phyloP scores from a whole-genome alignment of 164 flowering plant genomes.

The Liriodendron chinense region DNA sequence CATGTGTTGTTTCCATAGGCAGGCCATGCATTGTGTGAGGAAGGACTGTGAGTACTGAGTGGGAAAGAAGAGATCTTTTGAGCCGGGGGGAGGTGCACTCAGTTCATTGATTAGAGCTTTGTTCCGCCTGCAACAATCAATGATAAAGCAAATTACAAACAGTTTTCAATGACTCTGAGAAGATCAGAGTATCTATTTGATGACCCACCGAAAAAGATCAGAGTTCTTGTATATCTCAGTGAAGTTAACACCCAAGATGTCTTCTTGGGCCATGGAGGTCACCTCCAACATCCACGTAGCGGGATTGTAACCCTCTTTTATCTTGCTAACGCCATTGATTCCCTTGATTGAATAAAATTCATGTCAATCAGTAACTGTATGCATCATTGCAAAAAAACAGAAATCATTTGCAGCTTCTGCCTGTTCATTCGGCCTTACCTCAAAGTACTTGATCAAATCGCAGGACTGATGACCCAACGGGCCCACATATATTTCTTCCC shows the following conservation, averaged over 20 bases:
- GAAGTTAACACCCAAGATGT: conserved; percentile 23
- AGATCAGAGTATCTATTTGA: no score
- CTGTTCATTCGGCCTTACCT: conserved; percentile 37
- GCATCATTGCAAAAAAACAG: not conserved
- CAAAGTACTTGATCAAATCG: conserved; percentile 50
- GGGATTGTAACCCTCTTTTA: conserved; percentile 30
- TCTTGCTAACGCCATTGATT: conserved; percentile 27
- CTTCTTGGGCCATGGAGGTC: conserved; percentile 26
- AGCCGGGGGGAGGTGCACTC: conserved; percentile 32
- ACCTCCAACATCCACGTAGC: conserved; percentile 41
- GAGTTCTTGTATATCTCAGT: conserved; percentile 26
- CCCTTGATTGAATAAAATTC: conserved; percentile 18
- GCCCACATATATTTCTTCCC: conserved; percentile 56
- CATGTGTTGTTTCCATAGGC: conserved; percentile 63
- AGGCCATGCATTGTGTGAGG: conserved; percentile 36
- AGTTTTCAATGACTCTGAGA: not conserved
- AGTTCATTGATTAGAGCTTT: conserved; percentile 28
- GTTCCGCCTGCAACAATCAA: conserved; percentile 32
- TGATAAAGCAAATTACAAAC: not conserved
- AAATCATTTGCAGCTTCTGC: not conserved
- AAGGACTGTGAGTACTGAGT: conserved; percentile 44
- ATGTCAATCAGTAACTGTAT: not conserved
- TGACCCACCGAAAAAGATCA: conserved; percentile 15
- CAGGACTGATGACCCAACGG: conserved; percentile 46
- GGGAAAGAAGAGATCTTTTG: conserved; percentile 35